Base-by-base conservation (phyloP, 768 basidiomycete genomes). In the Mycena galericulata region DNA sequence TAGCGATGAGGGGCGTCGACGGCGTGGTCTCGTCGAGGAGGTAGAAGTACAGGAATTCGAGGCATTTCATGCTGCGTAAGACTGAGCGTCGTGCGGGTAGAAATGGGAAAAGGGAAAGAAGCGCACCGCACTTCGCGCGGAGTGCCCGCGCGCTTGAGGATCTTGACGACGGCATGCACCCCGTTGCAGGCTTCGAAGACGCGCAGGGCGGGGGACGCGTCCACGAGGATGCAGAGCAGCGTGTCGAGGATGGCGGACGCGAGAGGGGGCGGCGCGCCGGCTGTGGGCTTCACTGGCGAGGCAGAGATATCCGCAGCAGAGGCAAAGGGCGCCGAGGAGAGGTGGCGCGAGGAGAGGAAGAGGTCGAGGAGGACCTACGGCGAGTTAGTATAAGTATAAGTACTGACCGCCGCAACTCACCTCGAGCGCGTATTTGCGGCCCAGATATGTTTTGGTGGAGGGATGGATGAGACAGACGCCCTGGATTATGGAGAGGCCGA, bases 11-110 rank as follows among this genome's bases (percentile, higher is more conserved):
- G 58, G 72, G 69, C 12, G 69, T 51, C 10, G 78, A 70, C 26
- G 78, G 60, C 8, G 81, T 75, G 1, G 87, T 88, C 75, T 98
- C 96, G 67, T 97, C 96, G 49, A 97, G 84, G 9, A 98, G 85
- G 77, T 98, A 98, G 78, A 97, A 98, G 78, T 97, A 97, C 18
- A 98, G 81, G 73, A 98, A 96, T 76, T 98, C 97, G 20, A 98
- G 84, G 69, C 95, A 97, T 82, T 97, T 97, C 93, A 98, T 97
- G 73, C 96, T 97, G 73, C 24, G 41, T n/a, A 11, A 12, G 11
- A 15, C 49, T 58, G 14, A 47, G 62, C 32, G 20, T 41, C 12
- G 24, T 29, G 36, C 18, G 29, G 0, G 45, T n/a, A 46, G 63
- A 17, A 22, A 62, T n/a, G n/a, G n/a, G n/a, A n/a, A 27, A 41